Percentiles rank a stretch among this genome's conserved stretches.
Conservation (phyloP, 2,329 filamentous ascomycete genomes). For the Monosporascus sp. region DNA sequence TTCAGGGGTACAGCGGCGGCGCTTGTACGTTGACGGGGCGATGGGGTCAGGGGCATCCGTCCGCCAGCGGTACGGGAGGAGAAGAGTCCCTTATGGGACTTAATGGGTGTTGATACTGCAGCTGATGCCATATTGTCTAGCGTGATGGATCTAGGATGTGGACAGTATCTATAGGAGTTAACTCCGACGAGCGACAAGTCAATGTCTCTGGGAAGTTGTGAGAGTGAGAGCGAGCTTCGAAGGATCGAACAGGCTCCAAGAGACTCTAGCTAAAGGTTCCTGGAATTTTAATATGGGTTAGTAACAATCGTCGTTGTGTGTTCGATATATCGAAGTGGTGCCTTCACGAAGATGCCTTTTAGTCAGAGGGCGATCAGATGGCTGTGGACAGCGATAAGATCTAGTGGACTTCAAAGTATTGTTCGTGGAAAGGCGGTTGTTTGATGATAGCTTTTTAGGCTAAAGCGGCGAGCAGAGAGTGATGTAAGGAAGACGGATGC, state of each 20-base stretch:
- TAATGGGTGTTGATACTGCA: slow-evolving; percentile 83
- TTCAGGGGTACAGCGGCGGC: slow-evolving; percentile 45
- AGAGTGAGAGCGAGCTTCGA: slow-evolving; percentile 32
- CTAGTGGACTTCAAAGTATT: slow-evolving; percentile 37
- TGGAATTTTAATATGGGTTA: slow-evolving; percentile 41
- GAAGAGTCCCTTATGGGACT: slow-evolving; percentile 92
- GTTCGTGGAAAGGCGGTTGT: slow-evolving; percentile 25
- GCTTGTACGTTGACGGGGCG: slow-evolving; percentile 62
- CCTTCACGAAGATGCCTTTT: slow-evolving; percentile 35
- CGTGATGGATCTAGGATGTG: slow-evolving; percentile 30
- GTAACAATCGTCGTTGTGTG: slow-evolving; percentile 37
- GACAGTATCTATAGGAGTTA: slow-evolving; percentile 23
- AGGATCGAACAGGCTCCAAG: slow-evolving; percentile 50
- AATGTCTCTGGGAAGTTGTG: slow-evolving; percentile 40
- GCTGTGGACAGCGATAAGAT: slow-evolving; percentile 40
- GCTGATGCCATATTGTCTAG: slow-evolving; percentile 66
- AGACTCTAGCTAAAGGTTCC: slow-evolving; percentile 56
- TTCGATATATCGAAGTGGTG: slow-evolving; percentile 42
- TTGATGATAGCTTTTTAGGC: slow-evolving; percentile 19
- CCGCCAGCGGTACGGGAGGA: slow-evolving; percentile 88
- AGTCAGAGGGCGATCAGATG: slow-evolving; percentile 46
- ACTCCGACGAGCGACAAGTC: slow-evolving; percentile 42
- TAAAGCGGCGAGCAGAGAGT: slow-evolving; percentile 3
- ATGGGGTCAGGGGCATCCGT: slow-evolving; percentile 90
- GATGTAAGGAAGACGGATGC: slow-evolving; percentile 7